A percentile compares a stretch with the other conserved stretches of the same genome.
Evolutionary conservation across 164 flowering plant genomes (phyloP).

Genomic region (Nelumbo lutea): DNA sequence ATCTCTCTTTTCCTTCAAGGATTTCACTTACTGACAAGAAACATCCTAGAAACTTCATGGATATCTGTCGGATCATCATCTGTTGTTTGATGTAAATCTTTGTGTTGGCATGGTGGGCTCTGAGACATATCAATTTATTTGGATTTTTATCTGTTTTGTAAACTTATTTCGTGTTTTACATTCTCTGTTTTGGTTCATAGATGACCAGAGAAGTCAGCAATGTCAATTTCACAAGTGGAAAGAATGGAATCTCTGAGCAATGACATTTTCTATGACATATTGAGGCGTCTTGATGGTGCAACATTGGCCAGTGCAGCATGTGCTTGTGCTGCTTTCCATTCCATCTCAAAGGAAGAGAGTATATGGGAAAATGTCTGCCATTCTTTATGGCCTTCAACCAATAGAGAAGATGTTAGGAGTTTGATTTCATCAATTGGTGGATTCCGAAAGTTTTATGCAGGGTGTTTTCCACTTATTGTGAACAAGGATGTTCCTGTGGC

Average conservation of each 20-base stretch:
- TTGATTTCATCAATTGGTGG: constrained; percentile 73
- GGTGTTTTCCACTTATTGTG: constrained; percentile 85
- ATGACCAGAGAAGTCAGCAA: constrained; percentile 18
- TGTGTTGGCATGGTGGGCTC: no score
- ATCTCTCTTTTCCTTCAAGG: background rate
- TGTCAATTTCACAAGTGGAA: constrained; percentile 39
- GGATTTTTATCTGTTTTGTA: background rate
- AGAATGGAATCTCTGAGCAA: constrained; percentile 50
- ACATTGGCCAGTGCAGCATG: constrained; percentile 87
- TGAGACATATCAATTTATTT: no score
- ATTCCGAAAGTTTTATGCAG: constrained; percentile 81
- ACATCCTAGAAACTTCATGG: background rate
- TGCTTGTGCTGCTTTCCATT: constrained; percentile 69
- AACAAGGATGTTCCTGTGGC: constrained; percentile 65
- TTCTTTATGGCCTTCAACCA: constrained; percentile 92
- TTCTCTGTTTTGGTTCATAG: constrained; percentile 21
- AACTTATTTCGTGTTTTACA: background rate
- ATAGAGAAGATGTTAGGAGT: constrained; percentile 65
- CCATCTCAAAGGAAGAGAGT: constrained; percentile 79
- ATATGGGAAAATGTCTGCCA: constrained; percentile 85
- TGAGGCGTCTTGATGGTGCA: constrained; percentile 84
- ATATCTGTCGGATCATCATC: background rate
- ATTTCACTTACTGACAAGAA: background rate
- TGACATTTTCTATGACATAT: constrained; percentile 82
- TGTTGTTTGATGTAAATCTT: background rate